These are phyloP conservation scores for Onygenales sp. DNA, from an alignment of 2,329 filamentous ascomycete species.

Conservation along the genomic window DNA sequence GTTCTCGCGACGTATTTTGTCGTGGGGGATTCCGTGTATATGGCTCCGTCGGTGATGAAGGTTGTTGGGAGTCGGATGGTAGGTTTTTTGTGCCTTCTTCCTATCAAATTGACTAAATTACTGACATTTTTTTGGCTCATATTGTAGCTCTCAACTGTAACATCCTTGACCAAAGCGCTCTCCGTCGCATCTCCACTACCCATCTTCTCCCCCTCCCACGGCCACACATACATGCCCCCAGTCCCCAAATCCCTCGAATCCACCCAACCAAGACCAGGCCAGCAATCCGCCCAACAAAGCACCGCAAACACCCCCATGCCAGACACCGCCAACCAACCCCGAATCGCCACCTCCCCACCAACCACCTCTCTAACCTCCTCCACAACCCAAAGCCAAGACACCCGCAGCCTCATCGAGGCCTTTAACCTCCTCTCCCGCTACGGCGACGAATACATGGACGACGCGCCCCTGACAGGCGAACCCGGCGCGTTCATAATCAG, in stretches of 20 bases:
- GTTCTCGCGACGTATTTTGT: constrained; percentile 52
- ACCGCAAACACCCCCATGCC: constrained; percentile 41
- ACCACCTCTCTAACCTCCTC: constrained; percentile 6
- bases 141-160: constrained; percentile 45
- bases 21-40: constrained; percentile 51
- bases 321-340: constrained; percentile 15
- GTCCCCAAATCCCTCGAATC: constrained; percentile 31
- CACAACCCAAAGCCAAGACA: constrained; percentile 20
- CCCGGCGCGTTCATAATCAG: constrained; percentile 53
- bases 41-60: constrained; percentile 52
- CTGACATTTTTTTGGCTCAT: not conserved
- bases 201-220: constrained; percentile 49
- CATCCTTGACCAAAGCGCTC: constrained; percentile 46
- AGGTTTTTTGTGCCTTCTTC: constrained; percentile 18
- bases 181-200: constrained; percentile 45
- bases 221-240: constrained; percentile 50
- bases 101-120: not conserved
- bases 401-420: constrained; percentile 37
- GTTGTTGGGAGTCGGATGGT: constrained; percentile 48
- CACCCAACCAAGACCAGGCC: constrained; percentile 22
- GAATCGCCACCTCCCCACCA: constrained; percentile 14
- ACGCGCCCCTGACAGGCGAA: constrained; percentile 53
- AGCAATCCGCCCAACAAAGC: constrained; percentile 32
- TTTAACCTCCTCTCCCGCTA: constrained; percentile 44
- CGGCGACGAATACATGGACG: constrained; percentile 55